phyloP scores from a whole-genome alignment of 805 yeast species.

The Kluyveromyces dobzhanskii region DNA sequence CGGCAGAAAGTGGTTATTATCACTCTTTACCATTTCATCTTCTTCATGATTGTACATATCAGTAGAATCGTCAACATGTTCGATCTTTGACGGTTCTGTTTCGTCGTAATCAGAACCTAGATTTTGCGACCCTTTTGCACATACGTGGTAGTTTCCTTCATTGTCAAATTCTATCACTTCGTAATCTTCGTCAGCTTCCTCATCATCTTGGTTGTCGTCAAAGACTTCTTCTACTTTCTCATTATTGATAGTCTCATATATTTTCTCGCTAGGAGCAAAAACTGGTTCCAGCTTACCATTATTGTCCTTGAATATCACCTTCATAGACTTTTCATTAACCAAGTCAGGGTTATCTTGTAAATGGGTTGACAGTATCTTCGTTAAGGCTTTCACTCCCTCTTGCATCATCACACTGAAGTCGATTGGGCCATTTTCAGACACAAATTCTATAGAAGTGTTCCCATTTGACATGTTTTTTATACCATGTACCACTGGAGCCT shows the following conservation, averaged over 20 bases:
- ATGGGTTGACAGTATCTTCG: conserved; percentile 23
- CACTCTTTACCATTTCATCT: neutral
- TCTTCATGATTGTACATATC: neutral
- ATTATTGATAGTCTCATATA: neutral
- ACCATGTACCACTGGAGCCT: no score
- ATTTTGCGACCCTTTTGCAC: neutral
- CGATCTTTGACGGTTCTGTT: neutral
- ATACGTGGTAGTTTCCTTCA: conserved; percentile 12
- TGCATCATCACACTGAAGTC: conserved; percentile 29
- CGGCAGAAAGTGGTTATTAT: neutral
- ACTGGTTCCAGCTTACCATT: conserved; percentile 4
- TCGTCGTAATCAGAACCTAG: neutral
- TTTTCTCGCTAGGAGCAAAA: neutral
- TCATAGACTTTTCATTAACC: conserved; percentile 17
- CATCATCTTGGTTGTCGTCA: neutral
- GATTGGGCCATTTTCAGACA: conserved; percentile 22
- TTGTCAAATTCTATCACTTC: conserved; percentile 12
- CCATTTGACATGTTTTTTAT: conserved; percentile 1
- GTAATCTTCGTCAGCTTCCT: conserved; percentile 4
- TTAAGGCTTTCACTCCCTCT: conserved; percentile 28
- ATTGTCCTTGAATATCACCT: conserved; percentile 16
- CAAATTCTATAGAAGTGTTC: conserved; percentile 17
- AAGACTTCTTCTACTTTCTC: neutral
- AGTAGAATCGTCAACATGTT: neutral
- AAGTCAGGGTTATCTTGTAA: conserved; percentile 18